phyloP scores from a whole-genome alignment of 1,139 yeast species.

The Debaryomyces nepalensis region DNA sequence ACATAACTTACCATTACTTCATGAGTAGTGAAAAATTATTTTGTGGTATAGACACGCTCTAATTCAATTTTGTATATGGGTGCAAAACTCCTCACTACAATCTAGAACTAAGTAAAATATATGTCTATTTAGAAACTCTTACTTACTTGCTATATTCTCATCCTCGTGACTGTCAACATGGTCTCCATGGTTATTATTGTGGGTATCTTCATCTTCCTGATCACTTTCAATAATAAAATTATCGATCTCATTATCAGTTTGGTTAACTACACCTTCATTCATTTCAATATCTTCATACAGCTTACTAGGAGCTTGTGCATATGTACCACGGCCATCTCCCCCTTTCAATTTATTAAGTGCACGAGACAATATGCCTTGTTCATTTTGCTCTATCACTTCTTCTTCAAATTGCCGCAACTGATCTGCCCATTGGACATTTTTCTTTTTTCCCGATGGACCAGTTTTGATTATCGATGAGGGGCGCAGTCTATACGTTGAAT shows the following conservation, averaged over 20 bases:
- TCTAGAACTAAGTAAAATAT: conserved; percentile 3
- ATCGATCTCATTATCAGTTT: conserved; percentile 20
- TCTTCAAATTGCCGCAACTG: conserved; percentile 46
- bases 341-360: conserved; percentile 46
- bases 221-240: conserved; percentile 50
- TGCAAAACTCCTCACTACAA: too few species aligned
- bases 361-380: conserved; percentile 39
- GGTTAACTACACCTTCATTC: conserved; percentile 29
- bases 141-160: neutral
- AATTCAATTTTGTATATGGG: neutral
- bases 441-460: conserved; percentile 44
- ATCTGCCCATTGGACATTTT: conserved; percentile 65
- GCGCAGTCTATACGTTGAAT: conserved; percentile 41
- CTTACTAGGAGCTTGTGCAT: conserved; percentile 31
- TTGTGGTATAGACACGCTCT: conserved; percentile 2
- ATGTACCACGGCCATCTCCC: conserved; percentile 32
- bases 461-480: conserved; percentile 51
- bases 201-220: conserved; percentile 35
- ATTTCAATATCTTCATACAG: conserved; percentile 44
- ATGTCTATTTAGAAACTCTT: neutral
- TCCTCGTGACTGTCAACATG: neutral
- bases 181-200: neutral
- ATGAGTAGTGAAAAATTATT: conserved; percentile 8
- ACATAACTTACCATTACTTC: neutral
- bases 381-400: conserved; percentile 27